Conservation (phyloP, 2,329 filamentous ascomycete species). For the Microcera coccophila region DNA sequence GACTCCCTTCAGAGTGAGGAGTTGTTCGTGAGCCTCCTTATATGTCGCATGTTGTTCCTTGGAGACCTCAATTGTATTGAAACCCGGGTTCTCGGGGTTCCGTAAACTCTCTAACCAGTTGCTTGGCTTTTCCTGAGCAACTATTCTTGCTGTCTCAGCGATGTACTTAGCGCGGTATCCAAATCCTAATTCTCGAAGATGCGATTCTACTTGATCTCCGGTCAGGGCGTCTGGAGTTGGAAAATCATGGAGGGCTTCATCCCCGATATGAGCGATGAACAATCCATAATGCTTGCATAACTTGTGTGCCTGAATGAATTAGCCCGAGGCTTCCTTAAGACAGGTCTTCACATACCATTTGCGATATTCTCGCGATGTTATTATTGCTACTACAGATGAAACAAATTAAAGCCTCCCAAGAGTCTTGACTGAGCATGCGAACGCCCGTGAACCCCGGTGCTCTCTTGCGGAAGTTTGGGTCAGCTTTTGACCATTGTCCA, state of each 20-base stretch:
- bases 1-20: conserved; percentile 79
- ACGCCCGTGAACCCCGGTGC: conserved; percentile 87
- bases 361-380: conserved; percentile 89
- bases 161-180: conserved; percentile 95
- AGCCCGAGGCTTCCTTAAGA: not conserved
- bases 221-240: conserved; percentile 72
- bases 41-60: conserved; percentile 60
- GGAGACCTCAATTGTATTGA: conserved; percentile 42
- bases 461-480: conserved; percentile 83
- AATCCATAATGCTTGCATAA: conserved; percentile 82
- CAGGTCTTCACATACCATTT: conserved; percentile 63
- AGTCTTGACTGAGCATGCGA: conserved; percentile 87
- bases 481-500: conserved; percentile 77
- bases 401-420: conserved; percentile 88
- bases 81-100: conserved; percentile 68
- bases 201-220: conserved; percentile 69
- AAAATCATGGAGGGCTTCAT: conserved; percentile 79
- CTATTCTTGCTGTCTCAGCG: conserved; percentile 73
- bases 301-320: conserved; percentile 64
- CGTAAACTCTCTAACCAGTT: conserved; percentile 75
- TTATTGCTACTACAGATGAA: conserved; percentile 99
- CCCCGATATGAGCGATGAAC: conserved; percentile 65
- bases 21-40: conserved; percentile 71
- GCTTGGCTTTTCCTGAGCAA: conserved; percentile 62
- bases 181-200: conserved; percentile 80